Base-by-base conservation (phyloP, 2,329 filamentous ascomycete species). In the Pyricularia sp. region DNA sequence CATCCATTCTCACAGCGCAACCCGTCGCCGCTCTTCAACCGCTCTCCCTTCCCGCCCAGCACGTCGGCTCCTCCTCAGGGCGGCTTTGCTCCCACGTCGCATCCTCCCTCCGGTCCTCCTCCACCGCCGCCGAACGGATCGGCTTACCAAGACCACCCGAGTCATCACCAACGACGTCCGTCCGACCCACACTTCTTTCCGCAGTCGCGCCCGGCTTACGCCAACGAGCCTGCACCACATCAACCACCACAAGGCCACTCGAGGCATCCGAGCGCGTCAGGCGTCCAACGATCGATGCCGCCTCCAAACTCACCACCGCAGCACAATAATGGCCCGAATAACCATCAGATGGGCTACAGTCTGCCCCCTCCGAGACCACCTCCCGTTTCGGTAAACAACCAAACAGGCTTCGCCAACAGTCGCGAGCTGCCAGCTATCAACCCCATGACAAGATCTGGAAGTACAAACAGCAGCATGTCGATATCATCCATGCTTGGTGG, bases 401-500 rank as follows among this genome's bases (percentile, higher is more conserved):
- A 79, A 1, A 75, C 73, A 24, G 75, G 79, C 4, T 82, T 82
- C 63, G 74, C 78, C 0, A 75, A 78, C 4, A 75, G 81, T 44
- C 83, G 85, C 66, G 80, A 83, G 65, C 73, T 84, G 16, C 81
- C 82, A 0, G 79, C 83, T 1, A 75, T 86, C 13, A 75, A 78
- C 31, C 76, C 81, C 13, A 73, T 85, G 24, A 72, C 79, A 30
- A 77, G 83, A 66, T 75, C 80, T 3, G 78, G 76, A 28, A 78
- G 75, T 65, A 76, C 76, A 0, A 78, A 79, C 59, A 83, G 81
- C 71, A 82, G 81, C 71, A 86, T 86, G 83, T 85, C 83, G 24
- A 85, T 86, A 73, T 84, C 82, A 1, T 81, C 82, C 6, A 84
- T 86, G 82, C 74, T 86, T 6, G 83, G 83, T 22, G 82, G 81